phyloP scores from a whole-genome alignment of 257 asterid genomes.

The Solanum etuberosum region DNA sequence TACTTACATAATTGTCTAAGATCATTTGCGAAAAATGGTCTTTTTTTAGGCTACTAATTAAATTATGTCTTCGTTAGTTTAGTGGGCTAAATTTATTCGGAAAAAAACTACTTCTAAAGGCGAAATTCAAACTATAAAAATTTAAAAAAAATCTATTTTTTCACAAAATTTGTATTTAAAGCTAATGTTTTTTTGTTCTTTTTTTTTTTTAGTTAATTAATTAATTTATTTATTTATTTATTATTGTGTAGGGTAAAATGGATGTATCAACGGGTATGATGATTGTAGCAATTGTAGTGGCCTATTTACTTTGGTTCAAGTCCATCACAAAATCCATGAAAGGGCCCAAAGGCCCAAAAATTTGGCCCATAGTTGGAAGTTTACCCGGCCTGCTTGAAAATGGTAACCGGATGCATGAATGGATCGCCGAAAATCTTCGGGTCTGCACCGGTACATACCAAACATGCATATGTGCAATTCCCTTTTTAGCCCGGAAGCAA shows the following conservation, averaged over 20 bases:
- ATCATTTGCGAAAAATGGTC: background rate
- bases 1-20: background rate
- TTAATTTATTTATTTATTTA: background rate
- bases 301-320: conserved; percentile 41
- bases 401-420: conserved; percentile 37
- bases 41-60: background rate
- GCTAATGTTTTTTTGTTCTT: background rate
- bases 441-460: conserved; percentile 51
- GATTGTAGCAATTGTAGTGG: conserved; percentile 21
- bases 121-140: background rate
- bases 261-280: conserved; percentile 24
- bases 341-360: conserved; percentile 34
- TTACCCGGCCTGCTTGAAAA: conserved; percentile 43
- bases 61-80: background rate
- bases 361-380: conserved; percentile 55
- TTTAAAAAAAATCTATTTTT: too few species aligned
- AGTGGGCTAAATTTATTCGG: background rate
- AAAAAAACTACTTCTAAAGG: background rate
- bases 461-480: conserved; percentile 41
- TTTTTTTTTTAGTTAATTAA: background rate
- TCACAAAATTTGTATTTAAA: background rate
- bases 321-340: conserved; percentile 18
- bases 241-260: conserved; percentile 13
- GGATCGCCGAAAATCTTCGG: conserved; percentile 54
- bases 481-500: conserved; percentile 39